Evolutionary conservation across 169 alveolate genomes (phyloP).

Genomic region (Theileria annulata): DNA sequence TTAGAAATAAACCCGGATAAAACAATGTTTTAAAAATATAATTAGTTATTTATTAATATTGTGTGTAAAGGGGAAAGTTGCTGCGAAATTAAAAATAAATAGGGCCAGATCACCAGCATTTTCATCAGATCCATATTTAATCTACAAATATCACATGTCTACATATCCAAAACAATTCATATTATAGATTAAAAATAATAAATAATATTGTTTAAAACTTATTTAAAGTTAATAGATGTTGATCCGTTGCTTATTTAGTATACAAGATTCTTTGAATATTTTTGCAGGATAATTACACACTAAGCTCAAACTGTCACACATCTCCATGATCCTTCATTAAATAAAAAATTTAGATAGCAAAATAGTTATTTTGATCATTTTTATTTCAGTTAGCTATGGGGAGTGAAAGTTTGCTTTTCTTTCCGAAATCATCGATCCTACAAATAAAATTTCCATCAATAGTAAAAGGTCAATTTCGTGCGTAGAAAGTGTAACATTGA

Average conservation of each 20-base stretch:
- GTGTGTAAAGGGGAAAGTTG: background rate
- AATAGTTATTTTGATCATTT: too few relatives aligned
- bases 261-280: background rate
- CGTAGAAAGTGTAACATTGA: background rate
- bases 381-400: background rate
- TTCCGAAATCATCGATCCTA: background rate
- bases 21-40: too few relatives aligned
- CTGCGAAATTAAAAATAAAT: background rate
- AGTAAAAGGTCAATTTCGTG: background rate
- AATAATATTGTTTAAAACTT: background rate
- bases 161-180: background rate
- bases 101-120: background rate
- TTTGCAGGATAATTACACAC: too few relatives aligned
- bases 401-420: background rate
- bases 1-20: too few relatives aligned
- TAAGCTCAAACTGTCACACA: background rate
- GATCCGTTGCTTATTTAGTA: background rate
- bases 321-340: background rate
- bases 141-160: background rate
- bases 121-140: background rate
- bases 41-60: background rate
- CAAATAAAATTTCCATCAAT: background rate
- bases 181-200: background rate
- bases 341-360: too few relatives aligned
- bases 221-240: background rate